These are phyloP conservation scores for Mortierella claussenii DNA, from an alignment of 192 early-diverging fungal genomes.

Conservation along the genomic window DNA sequence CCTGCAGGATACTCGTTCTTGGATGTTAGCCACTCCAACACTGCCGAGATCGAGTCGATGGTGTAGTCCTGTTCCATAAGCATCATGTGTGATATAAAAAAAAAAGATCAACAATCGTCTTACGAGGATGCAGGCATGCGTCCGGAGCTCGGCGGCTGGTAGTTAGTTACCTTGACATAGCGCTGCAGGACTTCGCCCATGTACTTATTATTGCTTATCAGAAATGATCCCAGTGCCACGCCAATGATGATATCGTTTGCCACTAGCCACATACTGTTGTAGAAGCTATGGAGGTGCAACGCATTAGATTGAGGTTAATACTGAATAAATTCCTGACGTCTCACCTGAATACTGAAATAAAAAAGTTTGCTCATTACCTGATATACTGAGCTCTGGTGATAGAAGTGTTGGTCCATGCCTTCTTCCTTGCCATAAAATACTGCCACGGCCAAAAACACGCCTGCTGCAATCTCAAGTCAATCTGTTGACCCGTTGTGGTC, in stretches of 20 bases:
- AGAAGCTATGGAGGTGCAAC: constrained; percentile 71
- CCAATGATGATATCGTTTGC: constrained; percentile 93
- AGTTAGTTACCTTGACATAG: constrained; percentile 42
- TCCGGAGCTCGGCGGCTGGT: neutral
- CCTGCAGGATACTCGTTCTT: constrained; percentile 86
- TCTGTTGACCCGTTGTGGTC: constrained; percentile 81
- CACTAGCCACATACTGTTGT: constrained; percentile 97
- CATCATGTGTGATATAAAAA: too few species aligned
- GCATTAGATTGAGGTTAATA: neutral
- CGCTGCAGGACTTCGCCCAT: constrained; percentile 65
- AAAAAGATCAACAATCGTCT: too few species aligned
- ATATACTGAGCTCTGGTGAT: constrained; percentile 79
- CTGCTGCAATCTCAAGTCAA: constrained; percentile 89
- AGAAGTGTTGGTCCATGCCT: constrained; percentile 66
- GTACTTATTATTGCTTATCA: constrained; percentile 69
- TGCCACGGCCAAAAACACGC: constrained; percentile 89
- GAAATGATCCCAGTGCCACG: constrained; percentile 75
- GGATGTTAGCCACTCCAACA: constrained; percentile 87
- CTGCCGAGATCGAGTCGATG: constrained; percentile 73
- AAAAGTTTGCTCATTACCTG: constrained; percentile 57
- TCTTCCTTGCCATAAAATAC: constrained; percentile 72
- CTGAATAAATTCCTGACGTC: neutral
- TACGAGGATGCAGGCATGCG: too few species aligned
- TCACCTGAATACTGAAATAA: neutral
- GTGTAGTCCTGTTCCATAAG: constrained; percentile 80